Percentiles rank a stretch among this genome's conserved stretches.
phyloP scores from a whole-genome alignment of 768 basidiomycete genomes.

The Tricholoma saponaceum region DNA sequence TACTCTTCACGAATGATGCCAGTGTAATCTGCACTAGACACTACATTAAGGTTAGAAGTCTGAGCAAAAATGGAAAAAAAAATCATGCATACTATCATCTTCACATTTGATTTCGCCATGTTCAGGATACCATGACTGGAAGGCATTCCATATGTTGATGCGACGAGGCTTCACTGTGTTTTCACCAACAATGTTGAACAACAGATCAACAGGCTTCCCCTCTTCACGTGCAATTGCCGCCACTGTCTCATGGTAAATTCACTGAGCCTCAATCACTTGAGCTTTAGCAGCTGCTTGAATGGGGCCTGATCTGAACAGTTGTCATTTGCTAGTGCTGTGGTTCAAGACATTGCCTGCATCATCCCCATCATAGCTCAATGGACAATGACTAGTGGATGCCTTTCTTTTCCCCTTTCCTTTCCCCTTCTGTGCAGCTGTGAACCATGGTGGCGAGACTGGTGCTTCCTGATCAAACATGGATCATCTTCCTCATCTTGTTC shows the following conservation, averaged over 20 bases:
- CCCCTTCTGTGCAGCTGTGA: background rate
- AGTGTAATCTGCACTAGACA: background rate
- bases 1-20: no score
- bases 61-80: background rate
- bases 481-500: background rate
- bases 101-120: background rate
- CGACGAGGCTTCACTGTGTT: background rate
- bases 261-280: background rate
- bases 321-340: background rate
- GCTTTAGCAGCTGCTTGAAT: background rate
- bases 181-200: no score
- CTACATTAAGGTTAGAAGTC: background rate
- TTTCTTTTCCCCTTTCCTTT: background rate
- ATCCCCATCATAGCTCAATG: background rate
- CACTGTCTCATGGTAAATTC: no score
- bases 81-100: background rate
- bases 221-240: no score
- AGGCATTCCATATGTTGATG: background rate
- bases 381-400: background rate
- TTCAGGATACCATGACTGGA: background rate
- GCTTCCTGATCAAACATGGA: background rate
- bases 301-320: no score
- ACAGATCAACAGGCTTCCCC: no score
- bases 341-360: background rate
- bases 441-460: no score